Percentiles rank a stretch among this genome's conserved stretches.
phyloP scores from a whole-genome alignment of 805 yeast species.

The Candida andamanensis region DNA sequence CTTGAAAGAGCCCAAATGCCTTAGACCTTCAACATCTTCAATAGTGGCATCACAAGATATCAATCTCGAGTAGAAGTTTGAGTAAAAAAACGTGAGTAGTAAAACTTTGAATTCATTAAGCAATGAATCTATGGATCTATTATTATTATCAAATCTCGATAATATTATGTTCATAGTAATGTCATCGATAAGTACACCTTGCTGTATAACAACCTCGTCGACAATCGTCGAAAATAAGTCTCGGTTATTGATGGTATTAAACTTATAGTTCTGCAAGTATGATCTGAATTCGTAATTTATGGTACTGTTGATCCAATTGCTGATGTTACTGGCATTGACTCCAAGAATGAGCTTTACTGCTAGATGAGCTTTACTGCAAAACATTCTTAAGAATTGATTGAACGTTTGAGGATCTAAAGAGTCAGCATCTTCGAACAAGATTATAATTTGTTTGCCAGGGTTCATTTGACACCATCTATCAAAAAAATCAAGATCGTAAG shows the following conservation, averaged over 20 bases:
- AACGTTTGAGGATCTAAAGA: conserved; percentile 28
- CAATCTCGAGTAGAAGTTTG: conserved; percentile 28
- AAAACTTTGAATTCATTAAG: conserved; percentile 32
- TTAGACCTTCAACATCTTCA: conserved; percentile 17
- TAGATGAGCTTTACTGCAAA: conserved; percentile 16
- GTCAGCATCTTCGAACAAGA: conserved; percentile 35
- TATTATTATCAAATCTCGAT: conserved; percentile 31
- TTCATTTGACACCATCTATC: conserved; percentile 3
- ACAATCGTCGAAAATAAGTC: conserved; percentile 28
- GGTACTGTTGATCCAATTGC: conserved; percentile 32
- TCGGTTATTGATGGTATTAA: conserved; percentile 28
- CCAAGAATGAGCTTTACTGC: conserved; percentile 35
- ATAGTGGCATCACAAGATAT: conserved; percentile 10
- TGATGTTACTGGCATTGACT: conserved; percentile 29
- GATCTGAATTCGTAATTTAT: conserved; percentile 26
- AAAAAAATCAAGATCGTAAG: conserved; percentile 9
- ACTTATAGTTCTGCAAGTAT: conserved; percentile 24
- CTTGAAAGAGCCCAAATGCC: conserved; percentile 34
- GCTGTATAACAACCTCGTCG: conserved; percentile 21
- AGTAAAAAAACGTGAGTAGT: conserved; percentile 38
- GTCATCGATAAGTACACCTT: conserved; percentile 19
- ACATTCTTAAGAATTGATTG: conserved; percentile 30
- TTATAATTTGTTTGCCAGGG: conserved; percentile 3
- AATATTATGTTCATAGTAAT: conserved; percentile 22
- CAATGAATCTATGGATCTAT: conserved; percentile 37